Evolutionary conservation across 306 rosid genomes (phyloP), one percentile per base, ranked within the genome.

Genomic region (Acacia melanoxylon): DNA sequence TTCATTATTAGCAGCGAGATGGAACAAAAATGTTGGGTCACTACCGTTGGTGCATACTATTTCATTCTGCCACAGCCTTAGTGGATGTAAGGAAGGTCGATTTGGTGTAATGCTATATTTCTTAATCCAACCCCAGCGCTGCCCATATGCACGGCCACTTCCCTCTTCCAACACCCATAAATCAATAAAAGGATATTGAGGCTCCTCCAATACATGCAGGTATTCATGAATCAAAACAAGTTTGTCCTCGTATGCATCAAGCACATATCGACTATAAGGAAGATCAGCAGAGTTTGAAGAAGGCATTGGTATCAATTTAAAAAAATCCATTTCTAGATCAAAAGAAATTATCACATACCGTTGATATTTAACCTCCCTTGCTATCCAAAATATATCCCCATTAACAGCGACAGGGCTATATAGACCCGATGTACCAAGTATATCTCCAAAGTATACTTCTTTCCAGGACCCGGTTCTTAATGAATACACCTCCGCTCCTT

Each of bases 391-490:
- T 44, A 74, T 51, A 17, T 19, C 20, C 22, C 66, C 48, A 31
- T 51, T 19, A n/a, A 5, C 70, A 40, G 41, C 2, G 9, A 79
- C 81, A n/a, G 68, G 5, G 8, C 22, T 8, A 42, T 68, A 68
- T 1, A 4, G 10, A 2, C 25, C 31, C 10, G 3, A 12, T 3
- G 56, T 6, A 5, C 3, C n/a, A 14, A 15, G 37, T 70, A 79
- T 45, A 19, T 7, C 46, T 3, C 1, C 19, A n/a, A 68, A 71
- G 10, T 68, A 52, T 10, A 80, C 58, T 19, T 79, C 78, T 25
- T n/a, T 74, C 87, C 84, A 84, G 3, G 68, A 58, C 1, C 68
- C 78, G 0, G 81, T 35, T 35, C 40, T 35, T 5, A 42, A 42
- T 42, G 46, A 42, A 42, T 9, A 9, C 11, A 42, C 46, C 0